Conservation (phyloP, 495 filamentous ascomycete genomes). For the Trichodelitschia bisporula region DNA sequence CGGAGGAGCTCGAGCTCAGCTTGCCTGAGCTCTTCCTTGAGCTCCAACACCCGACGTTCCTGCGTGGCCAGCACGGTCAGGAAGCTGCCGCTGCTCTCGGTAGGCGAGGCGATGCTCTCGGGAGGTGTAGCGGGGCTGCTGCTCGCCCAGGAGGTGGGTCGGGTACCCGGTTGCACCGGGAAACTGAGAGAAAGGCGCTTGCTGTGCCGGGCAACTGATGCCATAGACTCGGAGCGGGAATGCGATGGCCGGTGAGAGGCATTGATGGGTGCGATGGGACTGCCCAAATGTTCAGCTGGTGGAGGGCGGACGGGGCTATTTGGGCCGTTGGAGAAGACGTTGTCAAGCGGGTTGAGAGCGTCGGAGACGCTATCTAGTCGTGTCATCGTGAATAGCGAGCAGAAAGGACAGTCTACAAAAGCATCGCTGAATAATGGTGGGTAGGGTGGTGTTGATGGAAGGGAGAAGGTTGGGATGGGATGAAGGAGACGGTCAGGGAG, state of each 20-base stretch:
- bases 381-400: no score
- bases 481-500: no score
- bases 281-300: background rate
- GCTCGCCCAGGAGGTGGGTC: slow-evolving; percentile 2
- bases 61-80: slow-evolving; percentile 77
- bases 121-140: slow-evolving; percentile 18
- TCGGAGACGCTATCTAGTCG: no score
- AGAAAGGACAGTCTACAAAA: no score
- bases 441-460: no score
- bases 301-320: slow-evolving; percentile 2
- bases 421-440: no score
- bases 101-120: slow-evolving; percentile 27
- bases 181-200: slow-evolving; percentile 67
- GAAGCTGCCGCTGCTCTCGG: slow-evolving; percentile 38
- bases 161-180: slow-evolving; percentile 26
- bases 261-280: background rate
- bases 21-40: slow-evolving; percentile 61
- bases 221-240: slow-evolving; percentile 9
- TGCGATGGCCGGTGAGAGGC: slow-evolving; percentile 1
- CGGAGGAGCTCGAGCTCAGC: slow-evolving; percentile 54
- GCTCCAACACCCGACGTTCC: slow-evolving; percentile 77
- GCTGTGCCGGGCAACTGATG: slow-evolving; percentile 26
- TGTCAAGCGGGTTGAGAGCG: no score
- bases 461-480: no score
- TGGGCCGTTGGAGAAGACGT: slow-evolving; percentile 1